Base-by-base conservation (phyloP, 225 moss, liverwort and hornwort species). In the Physcomitrium patens region DNA sequence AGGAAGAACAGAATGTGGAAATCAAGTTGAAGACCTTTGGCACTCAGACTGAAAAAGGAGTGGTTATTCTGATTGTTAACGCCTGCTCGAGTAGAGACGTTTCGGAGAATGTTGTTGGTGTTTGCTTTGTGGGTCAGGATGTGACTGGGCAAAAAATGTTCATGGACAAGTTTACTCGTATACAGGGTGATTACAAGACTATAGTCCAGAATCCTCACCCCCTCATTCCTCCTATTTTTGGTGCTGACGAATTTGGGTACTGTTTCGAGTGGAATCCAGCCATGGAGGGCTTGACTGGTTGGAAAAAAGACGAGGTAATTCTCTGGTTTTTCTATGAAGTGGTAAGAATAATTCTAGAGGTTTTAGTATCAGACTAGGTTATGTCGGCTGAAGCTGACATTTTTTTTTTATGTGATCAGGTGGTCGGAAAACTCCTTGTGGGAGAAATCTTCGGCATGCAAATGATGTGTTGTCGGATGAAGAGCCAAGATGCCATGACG, bases 81-180 rank as follows among this genome's bases (percentile, higher is more conserved):
- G 86, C 86, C 41, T 86, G 86, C 45, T 86, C 83, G 63, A 86
- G 86, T 78, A 74, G 86, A 75, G 86, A 86, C 14, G 80, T 86
- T 3, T 80, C 72, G 14, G 86, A 86, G 43, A 80, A 83, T 78
- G 86, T 86, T 59, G 86, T 86, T 46, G 86, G 86, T 53, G 86
- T 86, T 74, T 86, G 86, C 64, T 86, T 86, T 55, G 86, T 86
- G 43, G 83, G 86, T 72, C 86, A 86, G 68, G 86, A 86, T 80
- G 83, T 86, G 60, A 86, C 83, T 10, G 86, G 86, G 26, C 86
- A 86, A 64, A 86, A 86, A 78, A 31, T 80, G 83, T 83, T 83
- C 64, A 86, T 86, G 86, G 83, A 86, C 75, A 86, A 86, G 59
- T 86, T 67, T 60, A 86, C 86, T 53, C 86, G 86, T 45, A 86